Evolutionary conservation across 495 filamentous ascomycete genomes (phyloP).

Genomic region (Aspergillus carlsbadensis): DNA sequence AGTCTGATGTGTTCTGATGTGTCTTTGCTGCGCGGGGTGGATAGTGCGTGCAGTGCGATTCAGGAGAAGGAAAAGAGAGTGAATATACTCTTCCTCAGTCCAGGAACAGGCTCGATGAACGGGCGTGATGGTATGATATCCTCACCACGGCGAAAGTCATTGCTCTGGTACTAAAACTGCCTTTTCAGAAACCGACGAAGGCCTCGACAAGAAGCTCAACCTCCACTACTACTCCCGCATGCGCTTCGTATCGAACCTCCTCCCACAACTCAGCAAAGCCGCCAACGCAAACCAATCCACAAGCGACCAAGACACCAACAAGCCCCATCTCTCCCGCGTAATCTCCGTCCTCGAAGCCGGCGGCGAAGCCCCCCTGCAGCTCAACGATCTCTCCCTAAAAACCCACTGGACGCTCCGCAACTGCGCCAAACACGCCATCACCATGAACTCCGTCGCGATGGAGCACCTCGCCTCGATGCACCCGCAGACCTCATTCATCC

Average conservation of each 20-base stretch:
- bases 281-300: background rate
- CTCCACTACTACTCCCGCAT: slow-evolving; percentile 2
- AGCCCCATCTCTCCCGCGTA: background rate
- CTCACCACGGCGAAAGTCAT: too few relatives aligned
- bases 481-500: background rate
- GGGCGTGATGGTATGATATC: background rate
- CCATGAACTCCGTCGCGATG: slow-evolving; percentile 2
- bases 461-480: background rate
- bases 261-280: background rate
- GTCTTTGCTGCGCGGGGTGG: too few relatives aligned
- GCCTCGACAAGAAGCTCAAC: background rate
- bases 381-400: background rate
- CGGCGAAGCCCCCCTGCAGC: background rate
- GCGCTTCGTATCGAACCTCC: slow-evolving; percentile 7
- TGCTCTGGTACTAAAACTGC: too few relatives aligned
- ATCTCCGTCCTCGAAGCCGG: background rate
- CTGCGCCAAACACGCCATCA: background rate
- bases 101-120: background rate
- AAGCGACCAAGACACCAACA: background rate
- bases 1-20: too few relatives aligned
- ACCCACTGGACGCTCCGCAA: background rate
- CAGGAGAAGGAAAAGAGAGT: background rate
- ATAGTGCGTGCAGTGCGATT: background rate
- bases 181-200: background rate
- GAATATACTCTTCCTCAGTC: background rate